Conservation (phyloP, 176 grass and related monocot species). For the Microstegium vimineum region DNA sequence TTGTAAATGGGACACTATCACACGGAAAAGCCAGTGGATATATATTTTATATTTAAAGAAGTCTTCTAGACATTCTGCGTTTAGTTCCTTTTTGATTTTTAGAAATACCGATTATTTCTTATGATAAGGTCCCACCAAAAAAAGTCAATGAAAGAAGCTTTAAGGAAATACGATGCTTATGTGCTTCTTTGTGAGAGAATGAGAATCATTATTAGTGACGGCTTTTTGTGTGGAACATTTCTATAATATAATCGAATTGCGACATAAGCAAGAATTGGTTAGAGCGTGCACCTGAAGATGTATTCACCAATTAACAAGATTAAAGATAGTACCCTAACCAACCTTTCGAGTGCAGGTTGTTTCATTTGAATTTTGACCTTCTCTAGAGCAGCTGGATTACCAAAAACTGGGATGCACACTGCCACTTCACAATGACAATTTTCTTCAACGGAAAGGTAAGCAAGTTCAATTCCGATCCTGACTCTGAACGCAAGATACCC, state of each 20-base stretch:
- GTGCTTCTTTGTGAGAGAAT: conserved; percentile 38
- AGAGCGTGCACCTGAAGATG: background rate
- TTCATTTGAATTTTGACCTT: background rate
- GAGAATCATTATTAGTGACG: conserved; percentile 40
- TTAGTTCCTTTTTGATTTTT: conserved; percentile 42
- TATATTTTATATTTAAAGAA: conserved; percentile 12
- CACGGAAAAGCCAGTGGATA: conserved; percentile 23
- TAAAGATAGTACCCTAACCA: background rate
- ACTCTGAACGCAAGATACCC: background rate
- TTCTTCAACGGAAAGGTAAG: background rate
- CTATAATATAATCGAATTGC: background rate
- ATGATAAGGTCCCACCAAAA: conserved; percentile 25
- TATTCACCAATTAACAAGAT: background rate
- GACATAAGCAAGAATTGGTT: background rate
- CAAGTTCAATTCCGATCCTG: background rate
- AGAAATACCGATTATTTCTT: conserved; percentile 23
- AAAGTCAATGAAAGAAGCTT: conserved; percentile 20
- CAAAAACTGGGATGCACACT: background rate
- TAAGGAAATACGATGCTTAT: conserved; percentile 27
- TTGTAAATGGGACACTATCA: conserved; percentile 8
- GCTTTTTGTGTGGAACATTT: conserved; percentile 31
- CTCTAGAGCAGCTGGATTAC: background rate
- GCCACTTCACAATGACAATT: background rate
- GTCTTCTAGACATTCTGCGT: background rate
- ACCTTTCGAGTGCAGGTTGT: background rate